Evolutionary conservation across 139 green algal genomes (phyloP).

Genomic region (Penium margaritaceum): DNA sequence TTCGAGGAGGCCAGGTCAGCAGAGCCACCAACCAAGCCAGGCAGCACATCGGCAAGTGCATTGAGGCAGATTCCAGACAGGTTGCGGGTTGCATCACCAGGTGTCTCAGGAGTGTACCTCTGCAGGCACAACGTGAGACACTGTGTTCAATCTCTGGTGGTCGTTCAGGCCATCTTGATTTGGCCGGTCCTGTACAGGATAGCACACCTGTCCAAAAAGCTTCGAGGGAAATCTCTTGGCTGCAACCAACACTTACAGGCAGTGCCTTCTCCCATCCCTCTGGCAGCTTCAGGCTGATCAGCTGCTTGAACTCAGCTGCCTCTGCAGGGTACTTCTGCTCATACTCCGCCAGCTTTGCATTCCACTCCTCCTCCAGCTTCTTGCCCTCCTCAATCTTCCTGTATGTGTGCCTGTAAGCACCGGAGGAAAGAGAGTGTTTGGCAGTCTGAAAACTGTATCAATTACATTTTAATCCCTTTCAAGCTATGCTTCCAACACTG

Average conservation of each 20-base stretch:
- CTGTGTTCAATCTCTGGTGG: too few species aligned
- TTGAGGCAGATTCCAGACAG: slow-evolving; percentile 91
- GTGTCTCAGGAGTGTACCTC: slow-evolving; percentile 78
- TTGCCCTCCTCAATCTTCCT: slow-evolving; percentile 54
- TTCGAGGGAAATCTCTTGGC: too few species aligned
- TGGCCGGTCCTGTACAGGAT: too few species aligned
- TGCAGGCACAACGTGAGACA: too few species aligned
- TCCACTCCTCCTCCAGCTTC: slow-evolving; percentile 68
- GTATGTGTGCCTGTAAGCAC: slow-evolving; percentile 30
- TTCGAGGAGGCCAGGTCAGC: slow-evolving; percentile 96
- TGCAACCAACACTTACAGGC: too few species aligned
- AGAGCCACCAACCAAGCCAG: slow-evolving; percentile 87
- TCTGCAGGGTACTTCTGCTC: slow-evolving; percentile 70
- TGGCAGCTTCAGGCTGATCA: slow-evolving; percentile 75
- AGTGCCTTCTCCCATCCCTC: slow-evolving; percentile 74
- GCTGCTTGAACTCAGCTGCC: slow-evolving; percentile 70
- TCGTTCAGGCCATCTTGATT: too few species aligned
- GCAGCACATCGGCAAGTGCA: slow-evolving; percentile 77
- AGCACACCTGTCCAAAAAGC: too few species aligned
- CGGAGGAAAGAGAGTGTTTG: too few species aligned
- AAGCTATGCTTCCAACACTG: too few species aligned
- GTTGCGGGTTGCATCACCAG: slow-evolving; percentile 86
- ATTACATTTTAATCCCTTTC: too few species aligned
- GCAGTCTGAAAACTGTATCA: too few species aligned
- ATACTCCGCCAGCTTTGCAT: slow-evolving; percentile 61